Evolutionary conservation across 106 monocot genomes (phyloP).

Genomic region (Phalaenopsis aphrodite): DNA sequence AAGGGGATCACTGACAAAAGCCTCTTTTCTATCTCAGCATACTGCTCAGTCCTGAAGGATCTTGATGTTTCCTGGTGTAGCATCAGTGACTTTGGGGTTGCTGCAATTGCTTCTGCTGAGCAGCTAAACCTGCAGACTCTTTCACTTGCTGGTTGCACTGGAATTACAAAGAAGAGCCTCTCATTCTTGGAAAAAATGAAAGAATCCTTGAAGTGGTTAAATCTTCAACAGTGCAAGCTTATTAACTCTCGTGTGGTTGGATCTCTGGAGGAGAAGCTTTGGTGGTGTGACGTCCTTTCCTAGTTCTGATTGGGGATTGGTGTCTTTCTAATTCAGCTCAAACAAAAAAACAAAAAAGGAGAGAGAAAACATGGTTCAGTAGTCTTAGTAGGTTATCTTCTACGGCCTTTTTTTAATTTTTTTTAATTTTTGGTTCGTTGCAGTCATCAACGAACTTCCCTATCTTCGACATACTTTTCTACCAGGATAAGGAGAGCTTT

Average conservation of each 20-base stretch:
- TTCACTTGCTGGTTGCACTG: slow-evolving; percentile 62
- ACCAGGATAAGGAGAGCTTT: slow-evolving; percentile 20
- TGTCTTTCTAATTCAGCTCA: background rate
- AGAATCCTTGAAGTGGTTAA: slow-evolving; percentile 41
- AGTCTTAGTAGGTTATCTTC: background rate
- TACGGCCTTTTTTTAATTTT: too few species aligned
- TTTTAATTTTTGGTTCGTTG: too few species aligned
- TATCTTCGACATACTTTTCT: slow-evolving; percentile 10
- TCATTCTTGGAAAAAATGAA: slow-evolving; percentile 49
- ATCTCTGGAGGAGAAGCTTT: slow-evolving; percentile 61
- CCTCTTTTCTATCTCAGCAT: slow-evolving; percentile 46
- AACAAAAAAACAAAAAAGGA: background rate
- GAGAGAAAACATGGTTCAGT: background rate
- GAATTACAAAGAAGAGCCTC: slow-evolving; percentile 42
- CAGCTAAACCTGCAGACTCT: slow-evolving; percentile 45
- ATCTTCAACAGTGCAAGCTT: slow-evolving; percentile 62
- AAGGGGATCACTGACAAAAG: slow-evolving; percentile 56
- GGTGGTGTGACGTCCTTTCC: slow-evolving; percentile 71
- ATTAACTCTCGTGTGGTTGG: slow-evolving; percentile 31
- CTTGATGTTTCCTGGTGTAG: slow-evolving; percentile 62
- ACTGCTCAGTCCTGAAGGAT: slow-evolving; percentile 52
- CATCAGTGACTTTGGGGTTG: slow-evolving; percentile 63
- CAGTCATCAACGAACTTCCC: slow-evolving; percentile 1
- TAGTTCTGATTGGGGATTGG: slow-evolving; percentile 2
- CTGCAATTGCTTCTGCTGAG: slow-evolving; percentile 52